Evolutionary conservation across 139 green algal genomes (phyloP), one percentile per base, ranked within the genome.

Genomic region (Ostreobium quekettii): DNA sequence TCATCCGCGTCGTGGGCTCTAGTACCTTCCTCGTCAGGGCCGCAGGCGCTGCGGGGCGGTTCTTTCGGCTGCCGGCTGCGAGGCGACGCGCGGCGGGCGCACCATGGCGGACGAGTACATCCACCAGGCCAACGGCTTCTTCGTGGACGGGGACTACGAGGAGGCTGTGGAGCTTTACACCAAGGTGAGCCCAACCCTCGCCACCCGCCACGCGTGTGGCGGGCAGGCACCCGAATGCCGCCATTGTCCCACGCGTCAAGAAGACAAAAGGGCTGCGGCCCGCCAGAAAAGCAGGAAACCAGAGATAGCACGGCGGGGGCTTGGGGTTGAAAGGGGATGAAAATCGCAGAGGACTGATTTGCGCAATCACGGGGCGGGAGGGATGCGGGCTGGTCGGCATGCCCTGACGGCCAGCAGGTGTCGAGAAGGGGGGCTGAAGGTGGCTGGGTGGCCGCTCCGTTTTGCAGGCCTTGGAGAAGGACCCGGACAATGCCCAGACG

Each of bases 91-190:
- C n/a, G n/a, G n/a, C n/a, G n/a, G n/a, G n/a, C n/a, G n/a, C n/a
- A n/a, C n/a, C 33, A 72, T 66, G 66, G 66, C 66, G 38, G 28
- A 66, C 33, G 66, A 72, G 53, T 28, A 72, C 1, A 4, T 82
- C 0, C 39, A 65, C 2, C 37, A 63, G 24, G 80, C 67, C 1
- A 73, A 86, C 70, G 62, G 72, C 19, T 60, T 48, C 0, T 87
- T 87, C 71, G 77, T 87, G 1, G 79, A 87, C 26, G 82, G 85
- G 49, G 72, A 84, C 4, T 87, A 72, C 31, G 70, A 74, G 1
- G 60, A 68, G 8, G 82, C 82, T 4, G 36, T 81, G 0, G 38
- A 79, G 31, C 46, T 70, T 1, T 87, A 86, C 60, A 77, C 56
- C 2, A 67, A 85, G 74, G 81, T 75, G 42, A n/a, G 65, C 24